These are phyloP conservation scores for Penicillium sp. DNA, from an alignment of 2,329 filamentous ascomycete genomes.

Conservation along the genomic window DNA sequence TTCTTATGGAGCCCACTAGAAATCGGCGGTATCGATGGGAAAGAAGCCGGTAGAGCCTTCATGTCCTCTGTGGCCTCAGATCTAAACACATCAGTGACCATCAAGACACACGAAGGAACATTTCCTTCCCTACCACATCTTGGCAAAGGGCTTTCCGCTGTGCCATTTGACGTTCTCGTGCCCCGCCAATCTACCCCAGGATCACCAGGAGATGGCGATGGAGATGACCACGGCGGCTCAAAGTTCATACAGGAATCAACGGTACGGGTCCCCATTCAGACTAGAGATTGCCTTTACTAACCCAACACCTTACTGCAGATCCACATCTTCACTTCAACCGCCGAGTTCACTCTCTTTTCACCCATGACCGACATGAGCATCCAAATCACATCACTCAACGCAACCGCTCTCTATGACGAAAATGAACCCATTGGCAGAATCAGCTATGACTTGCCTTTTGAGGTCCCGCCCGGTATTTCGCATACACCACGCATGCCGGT, in stretches of 20 bases:
- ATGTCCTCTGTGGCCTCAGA: slow-evolving; percentile 86
- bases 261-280: slow-evolving; percentile 30
- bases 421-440: slow-evolving; percentile 77
- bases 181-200: slow-evolving; percentile 64
- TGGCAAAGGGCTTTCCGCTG: slow-evolving; percentile 67
- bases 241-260: slow-evolving; percentile 83
- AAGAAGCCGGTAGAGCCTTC: slow-evolving; percentile 65
- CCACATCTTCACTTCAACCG: slow-evolving; percentile 82
- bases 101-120: slow-evolving; percentile 68
- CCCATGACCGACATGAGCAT: slow-evolving; percentile 72
- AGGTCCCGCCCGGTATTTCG: slow-evolving; percentile 70
- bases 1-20: slow-evolving; percentile 71
- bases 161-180: slow-evolving; percentile 69
- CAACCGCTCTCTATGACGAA: slow-evolving; percentile 80
- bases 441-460: slow-evolving; percentile 69
- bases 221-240: slow-evolving; percentile 45
- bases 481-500: slow-evolving; percentile 77
- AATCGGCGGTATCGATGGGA: slow-evolving; percentile 61
- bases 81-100: slow-evolving; percentile 74
- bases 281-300: not conserved
- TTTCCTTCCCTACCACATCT: slow-evolving; percentile 72
- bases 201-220: slow-evolving; percentile 39
- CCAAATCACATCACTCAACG: slow-evolving; percentile 75
- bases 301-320: slow-evolving; percentile 43
- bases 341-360: slow-evolving; percentile 77